Percentiles rank a stretch among this genome's conserved stretches.
Conservation (phyloP, 371 early-diverging fungal species). For the Mucor lusitanicus region DNA sequence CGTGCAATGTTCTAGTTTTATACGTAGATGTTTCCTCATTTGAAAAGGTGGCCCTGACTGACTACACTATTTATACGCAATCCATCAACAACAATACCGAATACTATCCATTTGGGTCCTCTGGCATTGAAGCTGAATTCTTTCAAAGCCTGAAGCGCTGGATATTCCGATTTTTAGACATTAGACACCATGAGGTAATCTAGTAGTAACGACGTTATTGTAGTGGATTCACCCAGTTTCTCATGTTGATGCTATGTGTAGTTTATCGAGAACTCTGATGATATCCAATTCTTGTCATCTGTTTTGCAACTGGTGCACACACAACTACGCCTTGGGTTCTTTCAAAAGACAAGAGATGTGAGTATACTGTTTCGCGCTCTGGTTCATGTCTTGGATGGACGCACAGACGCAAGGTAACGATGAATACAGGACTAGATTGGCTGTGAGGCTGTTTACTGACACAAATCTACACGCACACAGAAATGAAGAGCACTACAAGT, state of each 20-base stretch:
- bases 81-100: constrained; percentile 19
- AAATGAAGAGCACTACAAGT: constrained; percentile 32
- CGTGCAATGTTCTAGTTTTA: constrained; percentile 8
- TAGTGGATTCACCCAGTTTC: neutral
- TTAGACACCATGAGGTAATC: constrained; percentile 26
- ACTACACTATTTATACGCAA: constrained; percentile 34
- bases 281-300: constrained; percentile 34
- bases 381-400: constrained; percentile 50
- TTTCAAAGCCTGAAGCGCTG: constrained; percentile 33
- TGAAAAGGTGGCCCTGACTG: constrained; percentile 28
- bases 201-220: too few relatives aligned
- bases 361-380: constrained; percentile 36
- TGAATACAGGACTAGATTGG: neutral
- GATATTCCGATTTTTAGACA: constrained; percentile 31
- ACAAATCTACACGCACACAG: constrained; percentile 4
- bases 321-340: constrained; percentile 43
- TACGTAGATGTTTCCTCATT: constrained; percentile 29
- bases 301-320: constrained; percentile 36
- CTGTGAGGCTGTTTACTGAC: neutral
- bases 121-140: constrained; percentile 21
- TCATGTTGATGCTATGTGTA: neutral
- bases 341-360: constrained; percentile 29
- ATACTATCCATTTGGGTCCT: constrained; percentile 26
- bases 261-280: constrained; percentile 26
- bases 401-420: constrained; percentile 40